Evolutionary conservation across 106 monocot genomes (phyloP).

Genomic region (Ottelia alismoides): DNA sequence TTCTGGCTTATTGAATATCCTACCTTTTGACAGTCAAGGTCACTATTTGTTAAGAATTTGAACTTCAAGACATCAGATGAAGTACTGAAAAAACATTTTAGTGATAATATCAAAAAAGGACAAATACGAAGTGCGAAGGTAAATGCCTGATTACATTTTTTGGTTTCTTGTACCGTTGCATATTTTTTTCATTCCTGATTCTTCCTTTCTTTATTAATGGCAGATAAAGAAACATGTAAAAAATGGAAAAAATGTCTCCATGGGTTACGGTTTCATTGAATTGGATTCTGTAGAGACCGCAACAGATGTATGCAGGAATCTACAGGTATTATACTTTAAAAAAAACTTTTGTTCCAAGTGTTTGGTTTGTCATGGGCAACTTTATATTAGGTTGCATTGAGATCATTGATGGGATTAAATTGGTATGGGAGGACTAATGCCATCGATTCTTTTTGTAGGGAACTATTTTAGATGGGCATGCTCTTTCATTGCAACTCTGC

Average conservation of each 20-base stretch:
- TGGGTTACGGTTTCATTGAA: slow-evolving; percentile 96
- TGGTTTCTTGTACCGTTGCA: slow-evolving; percentile 4
- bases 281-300: slow-evolving; percentile 89
- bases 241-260: slow-evolving; percentile 89
- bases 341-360: background rate
- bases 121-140: slow-evolving; percentile 77
- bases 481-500: slow-evolving; percentile 89
- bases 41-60: slow-evolving; percentile 88
- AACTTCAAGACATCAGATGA: slow-evolving; percentile 89
- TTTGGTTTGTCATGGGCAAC: background rate
- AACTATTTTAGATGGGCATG: slow-evolving; percentile 92
- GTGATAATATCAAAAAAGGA: slow-evolving; percentile 51
- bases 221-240: slow-evolving; percentile 90
- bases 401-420: background rate
- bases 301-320: slow-evolving; percentile 49
- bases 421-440: too few species aligned
- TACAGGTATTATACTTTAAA: slow-evolving; percentile 38
- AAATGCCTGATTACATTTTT: too few species aligned
- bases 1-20: too few species aligned
- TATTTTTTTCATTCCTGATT: background rate
- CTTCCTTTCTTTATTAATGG: background rate
- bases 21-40: slow-evolving; percentile 67
- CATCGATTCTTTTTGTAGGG: slow-evolving; percentile 33
- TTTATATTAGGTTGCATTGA: background rate
- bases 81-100: slow-evolving; percentile 58